These are phyloP conservation scores for Apophysomyces variabilis DNA, from an alignment of 371 early-diverging fungal species.

Conservation along the genomic window DNA sequence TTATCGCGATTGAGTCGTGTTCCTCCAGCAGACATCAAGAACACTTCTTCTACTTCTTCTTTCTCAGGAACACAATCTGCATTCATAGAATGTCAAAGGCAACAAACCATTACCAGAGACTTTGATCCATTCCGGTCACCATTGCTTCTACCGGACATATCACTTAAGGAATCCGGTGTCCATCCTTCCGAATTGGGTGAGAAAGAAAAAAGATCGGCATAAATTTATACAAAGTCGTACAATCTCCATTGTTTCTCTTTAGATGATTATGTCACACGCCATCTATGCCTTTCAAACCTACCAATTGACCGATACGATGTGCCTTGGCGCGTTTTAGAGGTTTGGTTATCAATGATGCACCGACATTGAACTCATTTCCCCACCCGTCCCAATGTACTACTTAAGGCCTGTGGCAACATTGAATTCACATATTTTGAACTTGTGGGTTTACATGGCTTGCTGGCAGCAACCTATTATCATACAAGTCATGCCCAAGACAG, in stretches of 20 bases:
- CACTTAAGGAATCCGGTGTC: neutral
- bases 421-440: slow-evolving; percentile 13
- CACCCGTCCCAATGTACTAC: neutral
- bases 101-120: neutral
- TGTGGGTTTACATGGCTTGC: neutral
- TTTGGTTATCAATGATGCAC: neutral
- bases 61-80: neutral
- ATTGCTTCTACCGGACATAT: neutral
- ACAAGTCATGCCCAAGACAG: slow-evolving; percentile 5
- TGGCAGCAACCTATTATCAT: slow-evolving; percentile 17
- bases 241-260: neutral
- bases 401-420: slow-evolving; percentile 16
- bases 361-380: too few species aligned
- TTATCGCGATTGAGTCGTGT: neutral
- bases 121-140: slow-evolving; percentile 4
- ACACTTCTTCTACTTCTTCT: neutral
- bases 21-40: neutral
- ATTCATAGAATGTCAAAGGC: neutral
- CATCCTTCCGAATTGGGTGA: neutral
- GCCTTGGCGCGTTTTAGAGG: neutral
- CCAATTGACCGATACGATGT: neutral
- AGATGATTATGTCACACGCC: neutral
- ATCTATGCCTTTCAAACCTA: slow-evolving; percentile 3
- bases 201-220: neutral
- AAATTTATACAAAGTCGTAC: too few species aligned